Evolutionary conservation across 495 filamentous ascomycete species (phyloP).

Genomic region (Lophium mytilinum): DNA sequence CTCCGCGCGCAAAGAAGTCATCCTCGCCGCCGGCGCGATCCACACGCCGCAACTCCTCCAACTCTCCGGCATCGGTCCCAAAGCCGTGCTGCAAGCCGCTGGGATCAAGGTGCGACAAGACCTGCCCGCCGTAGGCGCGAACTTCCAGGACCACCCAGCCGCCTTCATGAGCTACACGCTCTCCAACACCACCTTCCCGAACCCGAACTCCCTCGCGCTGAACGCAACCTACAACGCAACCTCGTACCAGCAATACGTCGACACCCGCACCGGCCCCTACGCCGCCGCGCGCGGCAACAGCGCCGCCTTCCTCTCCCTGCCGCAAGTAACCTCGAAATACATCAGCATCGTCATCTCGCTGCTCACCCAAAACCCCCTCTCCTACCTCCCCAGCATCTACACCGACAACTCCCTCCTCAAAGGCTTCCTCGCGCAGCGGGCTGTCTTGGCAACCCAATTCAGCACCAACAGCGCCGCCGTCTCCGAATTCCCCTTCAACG

Average conservation of each 20-base stretch:
- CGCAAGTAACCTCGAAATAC: not conserved
- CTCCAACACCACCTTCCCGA: conserved; percentile 6
- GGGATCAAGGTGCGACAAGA: conserved; percentile 2
- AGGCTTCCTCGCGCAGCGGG: conserved; percentile 1
- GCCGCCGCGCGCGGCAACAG: not conserved
- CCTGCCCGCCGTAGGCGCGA: conserved; percentile 11
- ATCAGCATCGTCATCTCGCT: not conserved
- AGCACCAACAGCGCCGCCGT: conserved; percentile 1
- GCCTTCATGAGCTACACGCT: conserved; percentile 7
- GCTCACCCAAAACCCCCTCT: not conserved
- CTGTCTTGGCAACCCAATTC: conserved; percentile 2
- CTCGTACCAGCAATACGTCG: conserved; percentile 1
- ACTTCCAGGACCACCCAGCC: conserved; percentile 18
- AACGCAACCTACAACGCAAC: conserved; percentile 13
- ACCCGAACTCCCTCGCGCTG: not conserved
- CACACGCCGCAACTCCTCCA: conserved; percentile 17
- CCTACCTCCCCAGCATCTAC: not conserved
- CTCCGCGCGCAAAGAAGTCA: conserved; percentile 46
- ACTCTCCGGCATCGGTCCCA: conserved; percentile 15
- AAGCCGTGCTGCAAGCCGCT: conserved; percentile 11
- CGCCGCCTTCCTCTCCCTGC: conserved; percentile 4
- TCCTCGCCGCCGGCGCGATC: conserved; percentile 17
- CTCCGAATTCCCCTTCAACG: conserved; percentile 2
- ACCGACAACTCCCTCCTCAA: not conserved
- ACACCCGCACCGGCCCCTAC: conserved; percentile 2